Percentiles rank a stretch among this genome's conserved stretches.
Conservation (phyloP, 2,329 filamentous ascomycete genomes). For the Chaetothyriales sp. region DNA sequence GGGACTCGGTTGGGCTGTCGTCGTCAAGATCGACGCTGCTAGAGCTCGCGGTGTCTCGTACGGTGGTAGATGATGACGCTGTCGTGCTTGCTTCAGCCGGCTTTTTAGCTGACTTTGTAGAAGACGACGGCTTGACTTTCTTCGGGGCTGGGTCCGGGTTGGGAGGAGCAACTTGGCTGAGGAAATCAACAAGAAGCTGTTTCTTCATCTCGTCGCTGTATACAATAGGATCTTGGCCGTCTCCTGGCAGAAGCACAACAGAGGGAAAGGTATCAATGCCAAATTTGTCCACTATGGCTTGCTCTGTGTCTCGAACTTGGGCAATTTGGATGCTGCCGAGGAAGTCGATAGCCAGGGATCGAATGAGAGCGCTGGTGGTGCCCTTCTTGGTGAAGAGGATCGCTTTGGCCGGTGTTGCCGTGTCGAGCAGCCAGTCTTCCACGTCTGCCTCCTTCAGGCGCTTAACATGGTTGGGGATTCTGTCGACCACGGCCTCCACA, state of each 20-base stretch:
- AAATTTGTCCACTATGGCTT: slow-evolving; percentile 54
- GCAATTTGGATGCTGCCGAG: slow-evolving; percentile 62
- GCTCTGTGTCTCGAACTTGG: slow-evolving; percentile 72
- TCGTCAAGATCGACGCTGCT: slow-evolving; percentile 36
- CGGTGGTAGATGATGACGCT: slow-evolving; percentile 33
- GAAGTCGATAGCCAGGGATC: slow-evolving; percentile 81
- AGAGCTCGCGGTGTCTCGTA: slow-evolving; percentile 32
- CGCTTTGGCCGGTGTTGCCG: slow-evolving; percentile 60
- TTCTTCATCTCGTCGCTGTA: slow-evolving; percentile 82
- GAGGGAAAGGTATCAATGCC: slow-evolving; percentile 64
- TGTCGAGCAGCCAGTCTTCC: slow-evolving; percentile 54
- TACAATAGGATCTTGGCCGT: slow-evolving; percentile 49
- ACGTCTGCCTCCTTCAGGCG: slow-evolving; percentile 65
- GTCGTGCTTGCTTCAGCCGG: slow-evolving; percentile 24
- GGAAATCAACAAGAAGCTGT: slow-evolving; percentile 62
- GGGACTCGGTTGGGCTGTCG: slow-evolving; percentile 38
- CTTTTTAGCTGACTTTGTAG: slow-evolving; percentile 18
- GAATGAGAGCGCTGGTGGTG: slow-evolving; percentile 65
- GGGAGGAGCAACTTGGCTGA: slow-evolving; percentile 61
- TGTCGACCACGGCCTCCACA: slow-evolving; percentile 66
- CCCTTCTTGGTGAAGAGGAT: slow-evolving; percentile 91
- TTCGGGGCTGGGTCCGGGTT: slow-evolving; percentile 58
- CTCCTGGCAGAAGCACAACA: slow-evolving; percentile 62
- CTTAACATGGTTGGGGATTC: slow-evolving; percentile 84
- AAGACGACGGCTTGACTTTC: slow-evolving; percentile 20